Evolutionary conservation across 306 rosid species (phyloP), one percentile per base, ranked within the genome.

Genomic region (Mimosa bimucronata): DNA sequence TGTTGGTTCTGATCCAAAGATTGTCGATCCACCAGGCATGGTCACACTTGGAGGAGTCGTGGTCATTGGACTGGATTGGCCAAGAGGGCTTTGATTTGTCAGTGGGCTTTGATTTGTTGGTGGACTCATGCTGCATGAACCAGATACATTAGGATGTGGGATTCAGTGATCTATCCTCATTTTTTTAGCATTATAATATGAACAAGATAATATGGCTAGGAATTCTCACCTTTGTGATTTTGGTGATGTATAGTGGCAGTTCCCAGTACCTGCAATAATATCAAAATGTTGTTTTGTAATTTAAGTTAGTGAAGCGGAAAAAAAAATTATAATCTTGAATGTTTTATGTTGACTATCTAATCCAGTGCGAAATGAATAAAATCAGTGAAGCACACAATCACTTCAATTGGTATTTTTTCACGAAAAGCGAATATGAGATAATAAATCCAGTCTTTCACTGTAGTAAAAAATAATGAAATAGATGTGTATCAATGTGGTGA

Each of bases 231-330:
- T 91, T 78, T 89, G 52, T 71, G 91, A 28, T 85, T 90, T 71
- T 79, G 96, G 69, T 18, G 93, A 88, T 76, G 94, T 31, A 57
- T 28, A 96, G 82, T 28, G 97, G 86, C 99, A 96, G 85, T 79
- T 91, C 38, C 97, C 98, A 37, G 52, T 86, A 81, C 98, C 99
- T 96, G 94, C 88, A 87, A 81, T 45, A 29, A 82, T 61, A 16
- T 78, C 10, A 75, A 72, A 25, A 53, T 60, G 74, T 68, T 18
- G 77, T 50, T 71, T 77, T 31, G 9, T 65, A 4, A 18, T 30
- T 66, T 21, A 52, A 52, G 53, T 6, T 37, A 46, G 79, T 79
- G 28, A 68, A 46, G 45, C 10, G 52, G 66, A 75, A 44, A 58
- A 19, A 55, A 71, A 13, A 42, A 16, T 60, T 46, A 29, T 53